These are phyloP conservation scores for Lolium rigidum DNA, from an alignment of 176 grass and related monocot species.

Conservation along the genomic window DNA sequence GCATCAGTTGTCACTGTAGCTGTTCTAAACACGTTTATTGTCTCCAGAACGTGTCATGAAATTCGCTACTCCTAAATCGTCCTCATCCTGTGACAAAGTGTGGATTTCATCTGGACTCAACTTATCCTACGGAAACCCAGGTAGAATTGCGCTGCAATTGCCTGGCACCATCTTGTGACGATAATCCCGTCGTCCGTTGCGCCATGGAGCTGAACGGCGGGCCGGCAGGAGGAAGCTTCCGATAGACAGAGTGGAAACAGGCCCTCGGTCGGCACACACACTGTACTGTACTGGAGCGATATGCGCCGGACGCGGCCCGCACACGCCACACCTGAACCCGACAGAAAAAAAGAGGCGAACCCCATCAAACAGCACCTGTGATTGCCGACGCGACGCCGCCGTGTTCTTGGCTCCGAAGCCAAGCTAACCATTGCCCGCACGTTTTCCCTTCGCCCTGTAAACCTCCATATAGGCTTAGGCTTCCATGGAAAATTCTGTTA, in stretches of 20 bases:
- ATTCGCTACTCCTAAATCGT: neutral
- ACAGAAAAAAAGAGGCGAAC: neutral
- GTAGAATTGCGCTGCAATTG: neutral
- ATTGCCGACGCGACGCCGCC: conserved; percentile 27
- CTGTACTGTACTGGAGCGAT: neutral
- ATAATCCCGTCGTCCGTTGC: neutral
- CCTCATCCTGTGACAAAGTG: neutral
- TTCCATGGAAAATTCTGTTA: neutral
- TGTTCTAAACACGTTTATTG: neutral
- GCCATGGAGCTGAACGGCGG: neutral
- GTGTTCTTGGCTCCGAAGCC: conserved; percentile 15
- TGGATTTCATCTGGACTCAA: too few relatives aligned
- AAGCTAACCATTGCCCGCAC: conserved; percentile 33
- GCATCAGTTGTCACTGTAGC: neutral
- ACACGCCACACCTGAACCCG: conserved; percentile 25
- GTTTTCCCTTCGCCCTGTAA: conserved; percentile 48
- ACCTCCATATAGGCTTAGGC: neutral
- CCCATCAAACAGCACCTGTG: neutral
- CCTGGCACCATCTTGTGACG: neutral
- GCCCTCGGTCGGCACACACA: neutral
- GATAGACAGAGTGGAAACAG: neutral
- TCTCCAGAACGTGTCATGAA: neutral
- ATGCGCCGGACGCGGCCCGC: conserved; percentile 35
- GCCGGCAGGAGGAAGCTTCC: conserved; percentile 18
- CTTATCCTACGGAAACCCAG: neutral